These are phyloP conservation scores for Alternaria conjuncta DNA, from an alignment of 2,329 filamentous ascomycete genomes.

Conservation along the genomic window DNA sequence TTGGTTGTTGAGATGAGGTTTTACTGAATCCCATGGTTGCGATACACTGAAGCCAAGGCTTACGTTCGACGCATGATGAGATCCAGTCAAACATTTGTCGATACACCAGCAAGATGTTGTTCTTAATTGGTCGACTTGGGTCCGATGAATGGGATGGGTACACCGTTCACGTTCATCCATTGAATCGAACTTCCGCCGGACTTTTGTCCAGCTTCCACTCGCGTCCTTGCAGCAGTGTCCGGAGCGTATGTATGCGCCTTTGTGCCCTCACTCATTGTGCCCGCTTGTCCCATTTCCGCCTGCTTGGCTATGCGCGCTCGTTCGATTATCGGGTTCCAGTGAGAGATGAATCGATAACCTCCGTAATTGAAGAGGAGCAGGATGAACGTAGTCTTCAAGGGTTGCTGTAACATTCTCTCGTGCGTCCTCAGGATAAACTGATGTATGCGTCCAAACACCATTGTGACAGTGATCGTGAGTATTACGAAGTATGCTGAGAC, in stretches of 20 bases:
- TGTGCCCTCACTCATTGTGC: constrained; percentile 15
- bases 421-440: constrained; percentile 11
- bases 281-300: constrained; percentile 23
- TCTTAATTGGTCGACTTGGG: background rate
- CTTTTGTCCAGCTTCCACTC: constrained; percentile 5
- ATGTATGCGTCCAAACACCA: constrained; percentile 21
- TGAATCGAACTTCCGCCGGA: constrained; percentile 20
- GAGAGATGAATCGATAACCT: constrained; percentile 37
- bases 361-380: constrained; percentile 33
- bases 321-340: constrained; percentile 29
- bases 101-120: background rate
- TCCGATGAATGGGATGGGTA: constrained; percentile 32
- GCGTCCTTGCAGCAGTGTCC: constrained; percentile 4
- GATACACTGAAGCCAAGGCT: background rate
- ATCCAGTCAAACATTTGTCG: background rate
- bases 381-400: constrained; percentile 22
- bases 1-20: background rate
- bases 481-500: background rate
- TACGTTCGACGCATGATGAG: background rate
- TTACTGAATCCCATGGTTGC: background rate
- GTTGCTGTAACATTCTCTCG: constrained; percentile 5
- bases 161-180: constrained; percentile 36
- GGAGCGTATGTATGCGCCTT: constrained; percentile 10
- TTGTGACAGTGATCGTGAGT: background rate
- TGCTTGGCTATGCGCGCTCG: background rate